Evolutionary conservation across 2,329 filamentous ascomycete species (phyloP).

Genomic region (Colletotrichum coccodes): DNA sequence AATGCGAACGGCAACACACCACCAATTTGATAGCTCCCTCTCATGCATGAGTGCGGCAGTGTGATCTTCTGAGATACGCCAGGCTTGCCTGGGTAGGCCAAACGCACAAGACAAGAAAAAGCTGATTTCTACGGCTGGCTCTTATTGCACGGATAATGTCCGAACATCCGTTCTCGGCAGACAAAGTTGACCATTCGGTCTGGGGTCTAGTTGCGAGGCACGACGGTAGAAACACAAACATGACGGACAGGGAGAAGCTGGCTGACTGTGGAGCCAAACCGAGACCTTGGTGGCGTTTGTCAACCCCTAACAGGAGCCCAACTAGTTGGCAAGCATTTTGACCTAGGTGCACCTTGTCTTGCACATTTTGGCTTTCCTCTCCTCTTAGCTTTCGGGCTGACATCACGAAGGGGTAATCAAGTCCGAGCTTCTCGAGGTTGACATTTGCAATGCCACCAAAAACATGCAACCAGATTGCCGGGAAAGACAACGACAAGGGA

Average conservation of each 20-base stretch:
- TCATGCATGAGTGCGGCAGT: background rate
- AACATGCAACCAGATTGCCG: constrained; percentile 19
- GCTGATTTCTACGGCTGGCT: too few species aligned
- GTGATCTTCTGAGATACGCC: background rate
- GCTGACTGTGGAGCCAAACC: too few species aligned
- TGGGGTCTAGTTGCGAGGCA: background rate
- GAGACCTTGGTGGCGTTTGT: too few species aligned
- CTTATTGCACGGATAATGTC: too few species aligned
- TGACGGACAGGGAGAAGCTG: background rate
- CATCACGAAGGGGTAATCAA: background rate
- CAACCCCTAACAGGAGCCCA: background rate
- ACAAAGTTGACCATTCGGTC: too few species aligned
- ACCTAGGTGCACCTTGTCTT: background rate
- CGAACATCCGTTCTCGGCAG: too few species aligned
- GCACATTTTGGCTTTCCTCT: background rate
- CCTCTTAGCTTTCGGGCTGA: background rate
- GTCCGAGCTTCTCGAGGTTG: background rate
- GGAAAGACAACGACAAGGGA: constrained; percentile 10
- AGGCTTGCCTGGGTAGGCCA: background rate
- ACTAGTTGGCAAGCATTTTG: background rate
- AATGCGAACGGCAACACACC: constrained; percentile 16
- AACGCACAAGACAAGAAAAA: background rate
- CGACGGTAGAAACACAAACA: background rate
- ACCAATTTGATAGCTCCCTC: background rate
- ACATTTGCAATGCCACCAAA: background rate